Evolutionary conservation across 108 stramenopile species (phyloP).

Genomic region (Conticribra guillardii): DNA sequence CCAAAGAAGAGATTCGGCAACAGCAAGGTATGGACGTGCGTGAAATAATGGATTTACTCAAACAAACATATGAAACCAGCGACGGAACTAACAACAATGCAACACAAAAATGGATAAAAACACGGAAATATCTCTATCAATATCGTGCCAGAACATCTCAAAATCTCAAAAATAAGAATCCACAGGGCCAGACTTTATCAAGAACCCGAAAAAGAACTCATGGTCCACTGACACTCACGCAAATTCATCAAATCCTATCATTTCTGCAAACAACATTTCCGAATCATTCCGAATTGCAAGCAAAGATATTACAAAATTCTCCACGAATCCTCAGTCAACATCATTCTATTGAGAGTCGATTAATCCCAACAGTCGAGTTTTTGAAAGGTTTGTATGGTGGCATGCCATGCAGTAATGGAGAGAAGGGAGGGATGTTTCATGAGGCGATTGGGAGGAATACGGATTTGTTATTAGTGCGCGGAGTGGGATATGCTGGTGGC

Average conservation of each 20-base stretch:
- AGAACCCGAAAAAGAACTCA: background rate
- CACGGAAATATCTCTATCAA: slow-evolving; percentile 67
- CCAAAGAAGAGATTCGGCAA: background rate
- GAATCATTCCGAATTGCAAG: slow-evolving; percentile 33
- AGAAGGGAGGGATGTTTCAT: slow-evolving; percentile 52
- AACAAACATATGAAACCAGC: slow-evolving; percentile 23
- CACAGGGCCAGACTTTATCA: background rate
- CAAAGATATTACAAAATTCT: slow-evolving; percentile 53
- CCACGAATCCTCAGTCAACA: slow-evolving; percentile 77
- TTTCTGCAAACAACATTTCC: slow-evolving; percentile 58
- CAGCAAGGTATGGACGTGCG: slow-evolving; percentile 15
- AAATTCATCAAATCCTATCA: slow-evolving; percentile 57
- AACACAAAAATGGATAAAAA: slow-evolving; percentile 53
- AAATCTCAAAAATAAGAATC: background rate
- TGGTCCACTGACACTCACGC: slow-evolving; percentile 8
- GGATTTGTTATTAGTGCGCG: slow-evolving; percentile 63
- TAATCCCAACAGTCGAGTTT: slow-evolving; percentile 77
- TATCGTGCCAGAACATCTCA: slow-evolving; percentile 30
- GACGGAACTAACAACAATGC: background rate
- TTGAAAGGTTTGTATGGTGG: slow-evolving; percentile 64
- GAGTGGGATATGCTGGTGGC: slow-evolving; percentile 58
- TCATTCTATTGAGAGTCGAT: slow-evolving; percentile 48
- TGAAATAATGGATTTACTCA: slow-evolving; percentile 44
- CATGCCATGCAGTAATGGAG: slow-evolving; percentile 27
- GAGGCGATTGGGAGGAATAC: slow-evolving; percentile 77